Evolutionary conservation across 2,329 filamentous ascomycete species (phyloP).

Genomic region (Botrytis porri): DNA sequence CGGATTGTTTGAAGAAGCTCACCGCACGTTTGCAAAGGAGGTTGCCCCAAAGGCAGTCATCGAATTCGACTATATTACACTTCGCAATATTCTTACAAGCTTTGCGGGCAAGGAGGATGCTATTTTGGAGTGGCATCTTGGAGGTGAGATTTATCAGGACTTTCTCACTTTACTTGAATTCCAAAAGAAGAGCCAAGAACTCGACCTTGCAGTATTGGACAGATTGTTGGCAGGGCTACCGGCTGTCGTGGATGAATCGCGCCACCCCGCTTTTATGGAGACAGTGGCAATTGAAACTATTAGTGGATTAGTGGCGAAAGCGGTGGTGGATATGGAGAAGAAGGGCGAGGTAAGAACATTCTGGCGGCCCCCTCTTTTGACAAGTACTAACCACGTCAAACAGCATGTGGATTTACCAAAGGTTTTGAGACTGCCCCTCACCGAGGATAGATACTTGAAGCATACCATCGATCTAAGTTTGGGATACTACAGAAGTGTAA

Average conservation of each 20-base stretch:
- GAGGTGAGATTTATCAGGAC: slow-evolving; percentile 73
- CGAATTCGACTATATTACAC: slow-evolving; percentile 70
- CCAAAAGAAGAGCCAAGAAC: slow-evolving; percentile 41
- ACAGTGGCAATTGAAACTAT: slow-evolving; percentile 80
- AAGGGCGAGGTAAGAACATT: slow-evolving; percentile 53
- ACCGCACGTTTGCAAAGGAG: slow-evolving; percentile 73
- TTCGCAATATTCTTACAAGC: slow-evolving; percentile 66
- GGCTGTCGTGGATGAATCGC: slow-evolving; percentile 43
- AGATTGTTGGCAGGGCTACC: slow-evolving; percentile 56
- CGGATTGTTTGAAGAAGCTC: slow-evolving; percentile 73
- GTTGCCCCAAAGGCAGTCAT: slow-evolving; percentile 83
- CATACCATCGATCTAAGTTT: slow-evolving; percentile 69
- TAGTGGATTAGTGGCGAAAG: slow-evolving; percentile 67
- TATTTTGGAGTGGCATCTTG: slow-evolving; percentile 72
- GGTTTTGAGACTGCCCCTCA: slow-evolving; percentile 62
- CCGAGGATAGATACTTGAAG: slow-evolving; percentile 67
- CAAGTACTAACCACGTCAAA: neutral
- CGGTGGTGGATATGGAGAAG: slow-evolving; percentile 55
- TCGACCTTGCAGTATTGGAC: slow-evolving; percentile 50
- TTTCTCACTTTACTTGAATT: slow-evolving; percentile 54
- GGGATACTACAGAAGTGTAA: slow-evolving; percentile 54
- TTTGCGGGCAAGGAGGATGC: slow-evolving; percentile 63
- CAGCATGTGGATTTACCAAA: slow-evolving; percentile 45
- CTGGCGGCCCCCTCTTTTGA: neutral
- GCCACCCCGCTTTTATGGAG: slow-evolving; percentile 49